phyloP scores from a whole-genome alignment of 805 yeast genomes.

The Kazachstania psychrophila region DNA sequence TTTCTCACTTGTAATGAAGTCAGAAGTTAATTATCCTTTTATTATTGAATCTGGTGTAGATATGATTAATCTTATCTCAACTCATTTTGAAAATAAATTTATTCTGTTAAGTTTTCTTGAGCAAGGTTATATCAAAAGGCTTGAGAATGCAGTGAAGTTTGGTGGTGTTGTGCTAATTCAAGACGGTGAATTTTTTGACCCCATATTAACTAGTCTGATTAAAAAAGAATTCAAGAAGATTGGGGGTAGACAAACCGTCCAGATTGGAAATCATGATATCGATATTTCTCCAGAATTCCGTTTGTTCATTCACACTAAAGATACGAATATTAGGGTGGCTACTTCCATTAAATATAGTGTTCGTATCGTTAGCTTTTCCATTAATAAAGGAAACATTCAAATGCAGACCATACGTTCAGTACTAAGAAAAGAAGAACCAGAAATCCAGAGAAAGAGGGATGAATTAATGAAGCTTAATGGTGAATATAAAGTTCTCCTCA shows the following conservation, averaged over 20 bases:
- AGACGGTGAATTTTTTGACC: constrained; percentile 77
- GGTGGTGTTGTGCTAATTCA: constrained; percentile 67
- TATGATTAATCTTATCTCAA: constrained; percentile 33
- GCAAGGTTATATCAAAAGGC: constrained; percentile 50
- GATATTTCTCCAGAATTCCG: constrained; percentile 60
- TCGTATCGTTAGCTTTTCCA: constrained; percentile 56
- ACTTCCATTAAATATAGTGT: constrained; percentile 56
- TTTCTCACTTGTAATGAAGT: constrained; percentile 40
- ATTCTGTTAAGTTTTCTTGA: constrained; percentile 64
- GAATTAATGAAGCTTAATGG: constrained; percentile 48
- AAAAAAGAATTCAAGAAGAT: constrained; percentile 47
- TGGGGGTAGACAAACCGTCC: constrained; percentile 62
- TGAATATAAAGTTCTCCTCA: constrained; percentile 47
- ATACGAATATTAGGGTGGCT: constrained; percentile 38
- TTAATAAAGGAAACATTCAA: constrained; percentile 61
- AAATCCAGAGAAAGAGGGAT: constrained; percentile 47
- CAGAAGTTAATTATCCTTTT: constrained; percentile 37
- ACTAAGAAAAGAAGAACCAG: constrained; percentile 52
- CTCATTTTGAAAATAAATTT: constrained; percentile 29
- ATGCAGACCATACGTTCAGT: constrained; percentile 51
- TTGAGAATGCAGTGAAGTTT: constrained; percentile 76
- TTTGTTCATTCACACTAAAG: constrained; percentile 52
- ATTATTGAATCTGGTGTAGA: constrained; percentile 65
- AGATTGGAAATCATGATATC: constrained; percentile 51
- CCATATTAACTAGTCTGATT: constrained; percentile 55